A percentile compares a stretch with the other conserved stretches of the same genome.
These are phyloP conservation scores for Melampsora americana DNA, from an alignment of 1,284 basidiomycete genomes.

Conservation along the genomic window DNA sequence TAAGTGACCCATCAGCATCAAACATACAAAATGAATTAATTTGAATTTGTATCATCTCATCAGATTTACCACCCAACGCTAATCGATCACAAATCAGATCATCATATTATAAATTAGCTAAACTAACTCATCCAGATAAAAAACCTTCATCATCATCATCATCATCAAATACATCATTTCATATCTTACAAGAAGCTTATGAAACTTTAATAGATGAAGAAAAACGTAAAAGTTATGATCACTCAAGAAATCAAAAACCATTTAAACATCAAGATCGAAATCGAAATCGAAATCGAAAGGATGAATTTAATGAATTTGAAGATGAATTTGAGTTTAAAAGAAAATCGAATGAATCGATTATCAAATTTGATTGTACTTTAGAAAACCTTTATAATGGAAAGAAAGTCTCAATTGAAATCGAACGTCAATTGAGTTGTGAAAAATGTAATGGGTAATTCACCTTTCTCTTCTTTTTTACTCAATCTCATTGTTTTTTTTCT, in stretches of 20 bases:
- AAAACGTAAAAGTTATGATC: conserved; percentile 17
- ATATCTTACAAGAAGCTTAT: conserved; percentile 25
- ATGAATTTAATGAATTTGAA: no score
- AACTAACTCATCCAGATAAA: conserved; percentile 36
- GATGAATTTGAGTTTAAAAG: background rate
- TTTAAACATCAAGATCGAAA: no score
- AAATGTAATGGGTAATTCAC: conserved; percentile 70
- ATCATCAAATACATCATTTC: background rate
- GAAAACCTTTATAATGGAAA: conserved; percentile 93
- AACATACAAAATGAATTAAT: no score
- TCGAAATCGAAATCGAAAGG: no score
- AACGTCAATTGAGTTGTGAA: conserved; percentile 75
- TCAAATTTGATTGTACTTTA: conserved; percentile 79
- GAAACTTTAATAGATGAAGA: conserved; percentile 35
- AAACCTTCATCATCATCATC: conserved; percentile 13
- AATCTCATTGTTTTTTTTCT: background rate
- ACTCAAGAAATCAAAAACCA: background rate
- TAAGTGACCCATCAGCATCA: no score
- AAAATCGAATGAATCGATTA: conserved; percentile 62
- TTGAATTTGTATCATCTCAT: background rate
- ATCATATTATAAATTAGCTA: conserved; percentile 31
- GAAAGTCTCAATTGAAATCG: conserved; percentile 80
- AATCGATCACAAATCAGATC: conserved; percentile 21
- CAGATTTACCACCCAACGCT: conserved; percentile 5
- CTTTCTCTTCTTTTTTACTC: background rate